Base-by-base conservation (phyloP, 202 grass and related monocot genomes). In the Panicum hallii region DNA sequence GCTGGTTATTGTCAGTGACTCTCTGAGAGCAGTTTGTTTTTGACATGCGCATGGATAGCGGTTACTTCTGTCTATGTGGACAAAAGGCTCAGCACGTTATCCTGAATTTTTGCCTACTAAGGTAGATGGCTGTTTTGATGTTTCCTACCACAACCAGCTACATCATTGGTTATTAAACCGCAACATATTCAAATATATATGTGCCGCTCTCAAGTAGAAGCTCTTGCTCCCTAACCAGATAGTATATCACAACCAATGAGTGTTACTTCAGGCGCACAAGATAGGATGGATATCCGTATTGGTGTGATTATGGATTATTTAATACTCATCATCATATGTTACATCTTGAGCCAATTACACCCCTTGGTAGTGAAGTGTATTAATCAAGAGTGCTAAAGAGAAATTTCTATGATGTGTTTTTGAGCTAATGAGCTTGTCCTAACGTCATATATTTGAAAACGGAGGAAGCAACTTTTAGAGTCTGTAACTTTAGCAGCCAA, bases 401-500 rank as follows among this genome's bases (percentile, higher is more conserved):
- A 67, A 79, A 83, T 79, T 79, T 53, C 17, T 66, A 56, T n/a
- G 5, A 61, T 22, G 15, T 28, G 28, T 1, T 69, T 79, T 62
- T 62, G 9, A 30, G 12, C 10, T 12, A 61, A 61, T 28, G 22
- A 12, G 11, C 11, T 13, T 28, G 58, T 30, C 23, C 57, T 61
- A 58, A 26, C n/a, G 6, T 23, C 55, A 58, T 26, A 52, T 52
- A 20, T 20, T 17, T 17, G 6, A 62, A 62, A 62, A 28, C 4
- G 2, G 58, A 62, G 9, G 57, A 10, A 60, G 58, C 11, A 48
- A 66, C 78, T 64, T 42, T 75, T 88, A 58, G 63, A 63, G 20
- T 72, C 30, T 70, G 28, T 42, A 90, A 63, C 79, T 63, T 57
- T 67, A 79, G 62, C 64, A 20, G 38, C 4, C 50, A 90, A 66